Evolutionary conservation across 148 eudicot genomes (phyloP).

Genomic region (Hydrangea macrophylla): DNA sequence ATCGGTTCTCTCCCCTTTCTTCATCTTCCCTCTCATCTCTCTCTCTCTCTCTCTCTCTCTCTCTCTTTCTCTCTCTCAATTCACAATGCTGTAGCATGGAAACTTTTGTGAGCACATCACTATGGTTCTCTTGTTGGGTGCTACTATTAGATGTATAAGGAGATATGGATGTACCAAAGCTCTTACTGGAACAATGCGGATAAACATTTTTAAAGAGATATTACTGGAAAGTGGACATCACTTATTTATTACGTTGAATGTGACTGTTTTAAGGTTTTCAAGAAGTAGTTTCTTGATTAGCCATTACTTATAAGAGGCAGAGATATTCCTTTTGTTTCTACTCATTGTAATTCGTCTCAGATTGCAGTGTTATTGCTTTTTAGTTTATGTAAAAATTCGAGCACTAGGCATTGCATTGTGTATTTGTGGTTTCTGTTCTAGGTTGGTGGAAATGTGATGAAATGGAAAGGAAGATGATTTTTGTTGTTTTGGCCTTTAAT

Average conservation of each 20-base stretch:
- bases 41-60: no score
- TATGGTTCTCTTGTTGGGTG: slow-evolving; percentile 10
- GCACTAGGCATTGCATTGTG: neutral
- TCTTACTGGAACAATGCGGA: slow-evolving; percentile 4
- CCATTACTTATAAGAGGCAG: neutral
- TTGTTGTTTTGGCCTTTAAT: no score
- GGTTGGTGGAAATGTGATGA: neutral
- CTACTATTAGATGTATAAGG: slow-evolving; percentile 1
- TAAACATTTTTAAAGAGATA: neutral
- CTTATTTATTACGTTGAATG: slow-evolving; percentile 18
- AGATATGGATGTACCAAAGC: neutral
- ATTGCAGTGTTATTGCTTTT: neutral
- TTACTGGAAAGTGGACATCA: slow-evolving; percentile 37
- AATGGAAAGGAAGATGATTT: no score
- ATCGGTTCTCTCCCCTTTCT: no score
- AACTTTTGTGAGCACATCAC: slow-evolving; percentile 39
- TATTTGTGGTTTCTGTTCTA: neutral
- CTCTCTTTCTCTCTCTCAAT: neutral
- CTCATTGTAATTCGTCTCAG: neutral
- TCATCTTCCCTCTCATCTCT: no score
- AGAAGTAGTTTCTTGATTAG: neutral
- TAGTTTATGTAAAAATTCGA: neutral
- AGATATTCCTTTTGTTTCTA: neutral
- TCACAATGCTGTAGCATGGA: slow-evolving; percentile 46
- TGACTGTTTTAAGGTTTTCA: slow-evolving; percentile 8